Evolutionary conservation across 495 filamentous ascomycete species (phyloP), one percentile per base, ranked within the genome.

Genomic region (Pseudomonodictys pantanalensis): DNA sequence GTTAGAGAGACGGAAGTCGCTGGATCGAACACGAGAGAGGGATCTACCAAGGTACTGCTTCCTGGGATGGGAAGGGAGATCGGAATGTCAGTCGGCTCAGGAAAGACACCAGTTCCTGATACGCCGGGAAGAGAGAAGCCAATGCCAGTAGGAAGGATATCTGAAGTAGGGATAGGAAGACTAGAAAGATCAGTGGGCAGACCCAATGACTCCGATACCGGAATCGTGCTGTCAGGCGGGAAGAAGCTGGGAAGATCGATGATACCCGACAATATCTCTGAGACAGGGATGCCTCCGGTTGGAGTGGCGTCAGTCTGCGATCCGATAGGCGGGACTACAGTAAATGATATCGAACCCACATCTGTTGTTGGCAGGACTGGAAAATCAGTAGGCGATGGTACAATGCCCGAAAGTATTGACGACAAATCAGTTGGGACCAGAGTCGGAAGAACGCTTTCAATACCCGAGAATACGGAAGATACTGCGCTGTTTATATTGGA

Each of bases 351-450:
- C 22, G 35, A 30, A 32, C 2, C 12, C 18, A 17, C 20, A 2
- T 26, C 52, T 2, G 52, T 44, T 43, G 52, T 58, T 11, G 45
- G 54, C 32, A n/a, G 32, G 32, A 38, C 32, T 38, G 32, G 32
- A 9, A n/a, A 38, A n/a, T 38, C 32, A 38, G 41, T 43, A 43
- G 41, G n/a, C 41, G 41, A 43, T 17, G 41, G 41, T 17, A 17
- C 41, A 6, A 17, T 43, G 5, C 5, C 41, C 5, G 41, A 43
- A 17, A 5, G n/a, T 17, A 5, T 17, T 7, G 41, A 7, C 41
- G 41, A 17, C n/a, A 43, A 15, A 7, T 43, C 41, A 43, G n/a
- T n/a, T n/a, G n/a, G n/a, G n/a, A n/a, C n/a, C n/a, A n/a, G n/a
- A n/a, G n/a, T n/a, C n/a, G n/a, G n/a, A n/a, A n/a, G n/a, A n/a